phyloP scores from a whole-genome alignment of 345 rosid genomes.

The Murraya paniculata region DNA sequence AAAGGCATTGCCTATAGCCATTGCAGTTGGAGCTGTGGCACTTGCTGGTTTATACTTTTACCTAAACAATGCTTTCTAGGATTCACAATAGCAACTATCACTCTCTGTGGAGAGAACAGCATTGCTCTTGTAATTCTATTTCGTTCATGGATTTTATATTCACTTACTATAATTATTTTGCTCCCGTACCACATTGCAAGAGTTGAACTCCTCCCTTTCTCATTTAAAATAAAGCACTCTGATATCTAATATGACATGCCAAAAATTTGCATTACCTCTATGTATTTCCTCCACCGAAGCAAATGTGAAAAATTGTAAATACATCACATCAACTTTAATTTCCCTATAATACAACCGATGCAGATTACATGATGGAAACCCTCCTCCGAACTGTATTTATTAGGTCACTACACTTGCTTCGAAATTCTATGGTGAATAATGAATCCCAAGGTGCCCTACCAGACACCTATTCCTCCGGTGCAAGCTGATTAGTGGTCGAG shows the following conservation, averaged over 20 bases:
- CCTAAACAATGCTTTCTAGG: slow-evolving; percentile 46
- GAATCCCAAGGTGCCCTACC: not conserved
- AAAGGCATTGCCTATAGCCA: slow-evolving; percentile 67
- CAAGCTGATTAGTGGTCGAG: not conserved
- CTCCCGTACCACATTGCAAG: not conserved
- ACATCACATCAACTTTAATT: not conserved
- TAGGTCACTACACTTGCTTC: not conserved
- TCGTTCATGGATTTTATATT: slow-evolving; percentile 13
- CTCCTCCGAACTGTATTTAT: not conserved
- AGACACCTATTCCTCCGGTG: not conserved
- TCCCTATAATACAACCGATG: not conserved
- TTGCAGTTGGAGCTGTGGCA: slow-evolving; percentile 59
- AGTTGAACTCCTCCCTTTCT: not conserved
- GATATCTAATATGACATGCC: no score
- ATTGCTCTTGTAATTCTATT: slow-evolving; percentile 14
- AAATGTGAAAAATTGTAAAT: not conserved
- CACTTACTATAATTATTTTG: not conserved
- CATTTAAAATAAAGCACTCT: not conserved
- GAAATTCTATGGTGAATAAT: not conserved
- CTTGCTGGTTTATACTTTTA: slow-evolving; percentile 81
- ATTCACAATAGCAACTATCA: not conserved
- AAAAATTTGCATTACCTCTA: no score
- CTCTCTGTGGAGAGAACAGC: not conserved
- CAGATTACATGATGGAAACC: not conserved
- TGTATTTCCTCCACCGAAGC: not conserved